Evolutionary conservation across 2,329 filamentous ascomycete genomes (phyloP).

Genomic region (Lachnellula suecica): DNA sequence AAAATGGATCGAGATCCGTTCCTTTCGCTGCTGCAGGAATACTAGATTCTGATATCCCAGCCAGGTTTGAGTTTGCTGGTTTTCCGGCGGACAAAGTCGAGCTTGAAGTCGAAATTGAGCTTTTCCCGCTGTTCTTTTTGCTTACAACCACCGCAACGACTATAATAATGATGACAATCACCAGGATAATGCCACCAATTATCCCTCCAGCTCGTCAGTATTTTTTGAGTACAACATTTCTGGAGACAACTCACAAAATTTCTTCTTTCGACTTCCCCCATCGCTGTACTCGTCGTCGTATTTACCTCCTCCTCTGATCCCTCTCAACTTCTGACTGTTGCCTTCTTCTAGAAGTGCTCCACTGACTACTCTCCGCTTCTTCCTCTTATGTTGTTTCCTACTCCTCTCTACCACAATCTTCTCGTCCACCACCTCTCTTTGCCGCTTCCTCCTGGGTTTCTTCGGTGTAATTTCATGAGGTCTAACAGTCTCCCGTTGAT

Average conservation of each 20-base stretch:
- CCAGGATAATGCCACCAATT: conserved; percentile 49
- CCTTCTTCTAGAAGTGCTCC: conserved; percentile 71
- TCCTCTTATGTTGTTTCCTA: conserved; percentile 28
- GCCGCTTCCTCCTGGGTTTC: conserved; percentile 24
- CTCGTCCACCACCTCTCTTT: conserved; percentile 24
- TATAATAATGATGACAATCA: conserved; percentile 66
- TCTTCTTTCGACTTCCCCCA: conserved; percentile 52
- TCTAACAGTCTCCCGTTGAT: conserved; percentile 23
- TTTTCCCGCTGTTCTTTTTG: conserved; percentile 52
- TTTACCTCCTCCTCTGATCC: conserved; percentile 45
- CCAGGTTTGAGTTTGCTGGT: conserved; percentile 45
- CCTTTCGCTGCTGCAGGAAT: conserved; percentile 64
- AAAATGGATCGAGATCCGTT: conserved; percentile 82
- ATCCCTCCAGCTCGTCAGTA: conserved; percentile 39
- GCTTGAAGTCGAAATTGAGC: conserved; percentile 14
- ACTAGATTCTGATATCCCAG: conserved; percentile 46
- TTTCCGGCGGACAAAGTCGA: conserved; percentile 19
- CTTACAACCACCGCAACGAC: conserved; percentile 65
- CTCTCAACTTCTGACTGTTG: conserved; percentile 50
- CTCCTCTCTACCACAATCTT: conserved; percentile 24
- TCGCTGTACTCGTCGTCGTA: conserved; percentile 39
- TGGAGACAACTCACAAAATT: conserved; percentile 50
- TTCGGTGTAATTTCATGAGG: conserved; percentile 22
- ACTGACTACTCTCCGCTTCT: conserved; percentile 63
- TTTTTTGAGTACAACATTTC: conserved; percentile 5